phyloP scores from a whole-genome alignment of 768 basidiomycete species.

The Xanthoconium purpureum region DNA sequence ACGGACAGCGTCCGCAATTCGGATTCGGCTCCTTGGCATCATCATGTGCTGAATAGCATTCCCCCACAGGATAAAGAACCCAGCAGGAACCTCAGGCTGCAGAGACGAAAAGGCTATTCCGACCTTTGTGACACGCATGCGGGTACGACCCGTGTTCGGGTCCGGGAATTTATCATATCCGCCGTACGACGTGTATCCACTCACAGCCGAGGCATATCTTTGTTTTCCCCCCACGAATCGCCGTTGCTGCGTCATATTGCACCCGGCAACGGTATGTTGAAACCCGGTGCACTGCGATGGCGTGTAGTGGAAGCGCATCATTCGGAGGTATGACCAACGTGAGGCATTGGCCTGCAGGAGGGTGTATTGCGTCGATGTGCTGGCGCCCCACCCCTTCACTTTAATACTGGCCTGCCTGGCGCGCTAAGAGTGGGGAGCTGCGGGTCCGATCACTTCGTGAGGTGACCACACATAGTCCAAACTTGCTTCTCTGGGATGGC shows the following conservation, averaged over 20 bases:
- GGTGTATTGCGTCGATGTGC: not conserved
- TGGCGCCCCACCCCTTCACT: not conserved
- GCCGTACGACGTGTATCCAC: not conserved
- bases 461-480: not conserved
- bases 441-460: constrained; percentile 8
- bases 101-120: constrained; percentile 3
- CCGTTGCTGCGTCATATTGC: not conserved
- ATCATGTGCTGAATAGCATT: constrained; percentile 16
- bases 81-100: not conserved
- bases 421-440: not conserved
- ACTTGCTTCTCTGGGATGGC: not conserved
- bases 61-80: constrained; percentile 3
- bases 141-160: constrained; percentile 10
- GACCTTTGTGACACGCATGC: not conserved
- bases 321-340: not conserved
- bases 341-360: constrained; percentile 2
- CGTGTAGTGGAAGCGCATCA: not conserved
- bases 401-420: constrained; percentile 10
- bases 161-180: constrained; percentile 20
- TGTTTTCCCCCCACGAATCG: not conserved
- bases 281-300: not conserved
- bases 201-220: constrained; percentile 8
- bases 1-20: constrained; percentile 8
- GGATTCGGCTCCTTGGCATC: constrained; percentile 16
- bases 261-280: constrained; percentile 2